Evolutionary conservation across 345 rosid species (phyloP), one percentile per base, ranked within the genome.

Genomic region (Pugionium cornutum): DNA sequence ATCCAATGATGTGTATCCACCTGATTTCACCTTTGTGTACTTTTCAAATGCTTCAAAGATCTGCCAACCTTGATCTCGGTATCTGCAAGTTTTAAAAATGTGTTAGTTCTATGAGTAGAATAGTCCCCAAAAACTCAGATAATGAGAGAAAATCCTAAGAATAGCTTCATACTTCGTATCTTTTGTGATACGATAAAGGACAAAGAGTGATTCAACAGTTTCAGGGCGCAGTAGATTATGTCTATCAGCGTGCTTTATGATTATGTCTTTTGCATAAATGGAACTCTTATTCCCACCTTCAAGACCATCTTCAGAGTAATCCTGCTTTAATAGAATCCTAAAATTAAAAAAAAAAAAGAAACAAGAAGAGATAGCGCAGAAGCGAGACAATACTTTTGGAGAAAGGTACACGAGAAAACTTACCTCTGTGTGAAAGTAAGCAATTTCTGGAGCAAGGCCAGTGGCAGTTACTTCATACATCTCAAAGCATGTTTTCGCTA

Each of bases 381-480:
- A 63, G 62, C 25, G 33, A 26, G 47, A 41, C 8, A 28, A 2
- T 41, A 6, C 44, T 36, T n/a, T 18, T 34, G 26, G 47, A 8
- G 47, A 10, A n/a, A 34, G 40, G 27, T 39, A 11, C 11, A 31
- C 5, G 25, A 28, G 60, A 30, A 5, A 60, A 76, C 84, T 57
- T 63, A 87, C 99, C 88, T 83, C 34, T 31, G 97, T 86, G 67
- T 90, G 99, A 71, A 94, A 94, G 80, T 90, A 94, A 54, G 91
- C 96, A 76, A 88, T 94, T 80, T 94, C 99, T 9, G 99, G 96
- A 73, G 97, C 92, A 68, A 94, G 95, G 41, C 99, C 96, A 30
- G 99, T 90, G 63, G 96, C 84, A 74, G 99, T 94, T 47, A 85
- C 96, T 54, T 85, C 78, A 77, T 94, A 94, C 92, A 88, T 90